Percentiles rank a stretch among this genome's conserved stretches.
Conservation (phyloP, 495 filamentous ascomycete genomes). For the Penicillium canariense region DNA sequence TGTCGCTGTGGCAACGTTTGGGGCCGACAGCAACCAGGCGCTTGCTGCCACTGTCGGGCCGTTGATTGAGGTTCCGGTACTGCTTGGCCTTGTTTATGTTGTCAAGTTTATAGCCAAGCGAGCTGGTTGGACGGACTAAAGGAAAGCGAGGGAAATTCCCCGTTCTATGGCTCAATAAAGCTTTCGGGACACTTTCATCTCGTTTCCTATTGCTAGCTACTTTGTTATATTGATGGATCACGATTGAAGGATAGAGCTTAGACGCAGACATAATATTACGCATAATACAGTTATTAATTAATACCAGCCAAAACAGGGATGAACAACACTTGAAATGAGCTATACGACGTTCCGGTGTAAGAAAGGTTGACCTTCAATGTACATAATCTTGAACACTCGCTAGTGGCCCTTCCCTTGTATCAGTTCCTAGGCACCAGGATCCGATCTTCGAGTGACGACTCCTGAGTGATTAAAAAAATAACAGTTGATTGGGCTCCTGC, state of each 20-base stretch:
- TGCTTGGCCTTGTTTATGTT: slow-evolving; percentile 78
- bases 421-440: not conserved
- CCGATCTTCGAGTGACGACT: not conserved
- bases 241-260: not conserved
- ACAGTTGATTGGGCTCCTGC: not conserved
- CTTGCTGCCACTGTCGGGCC: slow-evolving; percentile 89
- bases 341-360: not conserved
- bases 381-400: not conserved
- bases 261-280: not conserved
- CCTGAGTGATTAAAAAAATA: not conserved
- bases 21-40: slow-evolving; percentile 76
- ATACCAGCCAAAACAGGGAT: too few species aligned
- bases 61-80: slow-evolving; percentile 85
- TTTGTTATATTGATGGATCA: not conserved
- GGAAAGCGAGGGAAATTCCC: not conserved
- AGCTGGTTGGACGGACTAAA: slow-evolving; percentile 21
- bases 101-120: slow-evolving; percentile 43
- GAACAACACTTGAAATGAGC: not conserved
- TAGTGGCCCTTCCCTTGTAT: not conserved
- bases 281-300: not conserved
- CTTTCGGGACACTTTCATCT: not conserved
- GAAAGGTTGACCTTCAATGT: not conserved
- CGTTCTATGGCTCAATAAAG: not conserved
- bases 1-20: slow-evolving; percentile 83
- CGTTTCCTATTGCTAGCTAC: not conserved